These are phyloP conservation scores for Leccinum disarticulatum DNA, from an alignment of 768 basidiomycete genomes.

Conservation along the genomic window DNA sequence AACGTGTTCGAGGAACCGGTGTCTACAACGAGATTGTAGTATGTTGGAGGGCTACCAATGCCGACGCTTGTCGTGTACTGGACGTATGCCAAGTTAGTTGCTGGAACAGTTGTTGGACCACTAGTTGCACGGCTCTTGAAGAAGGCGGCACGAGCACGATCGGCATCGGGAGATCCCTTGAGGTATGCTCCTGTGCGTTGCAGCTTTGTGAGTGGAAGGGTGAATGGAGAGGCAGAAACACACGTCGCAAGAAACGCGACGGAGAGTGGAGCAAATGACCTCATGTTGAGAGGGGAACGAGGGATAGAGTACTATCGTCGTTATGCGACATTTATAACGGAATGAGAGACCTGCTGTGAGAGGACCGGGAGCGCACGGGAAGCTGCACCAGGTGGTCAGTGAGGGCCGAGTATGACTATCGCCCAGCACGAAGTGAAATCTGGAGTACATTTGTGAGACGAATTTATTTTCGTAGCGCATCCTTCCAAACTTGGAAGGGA, in stretches of 20 bases:
- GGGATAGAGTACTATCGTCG: background rate
- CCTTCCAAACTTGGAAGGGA: background rate
- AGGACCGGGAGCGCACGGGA: background rate
- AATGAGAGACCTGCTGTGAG: background rate
- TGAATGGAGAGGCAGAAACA: slow-evolving; percentile 8
- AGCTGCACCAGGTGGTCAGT: background rate
- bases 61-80: slow-evolving; percentile 26
- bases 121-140: slow-evolving; percentile 3
- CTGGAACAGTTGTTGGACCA: slow-evolving; percentile 17
- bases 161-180: slow-evolving; percentile 18
- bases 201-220: slow-evolving; percentile 14
- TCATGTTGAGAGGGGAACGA: slow-evolving; percentile 10
- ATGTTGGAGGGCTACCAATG: slow-evolving; percentile 28
- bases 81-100: slow-evolving; percentile 12
- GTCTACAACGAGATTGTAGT: slow-evolving; percentile 32
- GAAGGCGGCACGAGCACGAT: slow-evolving; percentile 16
- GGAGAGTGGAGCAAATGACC: slow-evolving; percentile 8
- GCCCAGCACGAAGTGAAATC: background rate
- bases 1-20: slow-evolving; percentile 36
- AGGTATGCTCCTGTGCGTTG: slow-evolving; percentile 13
- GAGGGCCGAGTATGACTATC: background rate
- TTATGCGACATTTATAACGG: slow-evolving; percentile 7
- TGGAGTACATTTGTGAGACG: background rate
- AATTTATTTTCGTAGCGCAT: background rate
- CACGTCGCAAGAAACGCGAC: slow-evolving; percentile 7